Evolutionary conservation across 1,139 yeast species (phyloP).

Genomic region (Pichia sp.): DNA sequence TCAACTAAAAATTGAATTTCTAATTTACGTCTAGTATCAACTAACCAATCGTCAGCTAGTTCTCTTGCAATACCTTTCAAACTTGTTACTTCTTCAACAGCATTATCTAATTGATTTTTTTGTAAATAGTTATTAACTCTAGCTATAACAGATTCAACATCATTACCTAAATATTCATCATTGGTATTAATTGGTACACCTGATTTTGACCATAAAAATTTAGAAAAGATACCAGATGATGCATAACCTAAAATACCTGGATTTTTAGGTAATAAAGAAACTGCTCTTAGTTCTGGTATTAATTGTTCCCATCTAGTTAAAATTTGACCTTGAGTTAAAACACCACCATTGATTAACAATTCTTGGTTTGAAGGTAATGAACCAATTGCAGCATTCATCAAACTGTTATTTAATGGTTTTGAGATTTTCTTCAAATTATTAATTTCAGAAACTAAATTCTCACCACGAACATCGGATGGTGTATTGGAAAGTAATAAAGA

Average conservation of each 20-base stretch:
- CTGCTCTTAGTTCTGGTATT: conserved; percentile 82
- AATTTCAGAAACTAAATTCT: conserved; percentile 29
- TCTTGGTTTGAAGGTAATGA: conserved; percentile 40
- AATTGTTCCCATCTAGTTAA: conserved; percentile 66
- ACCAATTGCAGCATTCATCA: conserved; percentile 26
- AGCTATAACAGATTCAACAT: conserved; percentile 83
- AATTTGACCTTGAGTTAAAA: conserved; percentile 59
- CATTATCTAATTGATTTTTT: conserved; percentile 75
- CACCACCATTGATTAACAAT: conserved; percentile 36
- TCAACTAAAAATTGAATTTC: conserved; percentile 79
- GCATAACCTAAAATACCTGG: conserved; percentile 94
- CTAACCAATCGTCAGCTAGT: conserved; percentile 87
- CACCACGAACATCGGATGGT: conserved; percentile 30
- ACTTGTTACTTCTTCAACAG: conserved; percentile 86
- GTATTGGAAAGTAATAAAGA: conserved; percentile 35
- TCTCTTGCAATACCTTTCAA: conserved; percentile 92
- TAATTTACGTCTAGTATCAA: conserved; percentile 80
- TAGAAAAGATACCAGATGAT: conserved; percentile 71
- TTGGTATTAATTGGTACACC: conserved; percentile 45
- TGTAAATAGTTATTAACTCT: conserved; percentile 74
- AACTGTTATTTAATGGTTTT: conserved; percentile 24
- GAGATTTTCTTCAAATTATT: conserved; percentile 28
- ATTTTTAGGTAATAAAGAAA: conserved; percentile 74
- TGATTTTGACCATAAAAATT: conserved; percentile 57
- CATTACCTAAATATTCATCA: conserved; percentile 57